A percentile compares a stretch with the other conserved stretches of the same genome.
phyloP scores from a whole-genome alignment of 2,329 filamentous ascomycete genomes.

The Chaetomium sp. region DNA sequence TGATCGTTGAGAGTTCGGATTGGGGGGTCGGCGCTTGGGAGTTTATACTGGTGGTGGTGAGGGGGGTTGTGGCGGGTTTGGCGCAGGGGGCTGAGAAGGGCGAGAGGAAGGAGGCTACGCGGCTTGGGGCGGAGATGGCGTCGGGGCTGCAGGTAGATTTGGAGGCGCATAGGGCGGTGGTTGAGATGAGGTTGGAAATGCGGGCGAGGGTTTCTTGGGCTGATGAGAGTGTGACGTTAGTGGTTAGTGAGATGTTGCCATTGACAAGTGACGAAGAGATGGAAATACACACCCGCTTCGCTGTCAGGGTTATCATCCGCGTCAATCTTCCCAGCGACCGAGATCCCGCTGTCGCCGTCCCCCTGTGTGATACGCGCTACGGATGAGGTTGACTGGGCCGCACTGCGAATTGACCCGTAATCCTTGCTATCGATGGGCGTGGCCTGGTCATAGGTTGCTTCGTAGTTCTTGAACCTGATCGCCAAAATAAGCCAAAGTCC shows the following conservation, averaged over 20 bases:
- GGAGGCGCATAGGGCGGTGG: slow-evolving; percentile 12
- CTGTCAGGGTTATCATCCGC: slow-evolving; percentile 5
- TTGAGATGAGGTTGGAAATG: slow-evolving; percentile 26
- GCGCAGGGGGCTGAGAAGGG: not conserved
- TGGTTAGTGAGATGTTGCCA: not conserved
- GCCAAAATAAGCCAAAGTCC: not conserved
- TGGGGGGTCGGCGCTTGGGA: slow-evolving; percentile 1
- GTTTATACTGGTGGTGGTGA: slow-evolving; percentile 6
- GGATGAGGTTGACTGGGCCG: slow-evolving; percentile 25
- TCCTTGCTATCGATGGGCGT: slow-evolving; percentile 23
- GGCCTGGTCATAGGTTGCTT: slow-evolving; percentile 27
- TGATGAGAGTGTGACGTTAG: slow-evolving; percentile 5
- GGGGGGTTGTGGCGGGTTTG: not conserved
- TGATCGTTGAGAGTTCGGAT: slow-evolving; percentile 35
- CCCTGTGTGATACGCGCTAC: slow-evolving; percentile 19
- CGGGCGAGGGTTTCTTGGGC: slow-evolving; percentile 29
- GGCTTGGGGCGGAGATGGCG: not conserved
- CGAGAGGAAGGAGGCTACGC: not conserved
- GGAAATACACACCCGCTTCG: slow-evolving; percentile 28
- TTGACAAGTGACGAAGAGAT: too few species aligned
- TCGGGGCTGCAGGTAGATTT: slow-evolving; percentile 10
- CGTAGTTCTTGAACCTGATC: slow-evolving; percentile 40
- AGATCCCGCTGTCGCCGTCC: slow-evolving; percentile 16
- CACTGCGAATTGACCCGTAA: slow-evolving; percentile 23
- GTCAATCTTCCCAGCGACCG: slow-evolving; percentile 5